phyloP scores from a whole-genome alignment of 495 filamentous ascomycete species.

The Penicillium fimorum region DNA sequence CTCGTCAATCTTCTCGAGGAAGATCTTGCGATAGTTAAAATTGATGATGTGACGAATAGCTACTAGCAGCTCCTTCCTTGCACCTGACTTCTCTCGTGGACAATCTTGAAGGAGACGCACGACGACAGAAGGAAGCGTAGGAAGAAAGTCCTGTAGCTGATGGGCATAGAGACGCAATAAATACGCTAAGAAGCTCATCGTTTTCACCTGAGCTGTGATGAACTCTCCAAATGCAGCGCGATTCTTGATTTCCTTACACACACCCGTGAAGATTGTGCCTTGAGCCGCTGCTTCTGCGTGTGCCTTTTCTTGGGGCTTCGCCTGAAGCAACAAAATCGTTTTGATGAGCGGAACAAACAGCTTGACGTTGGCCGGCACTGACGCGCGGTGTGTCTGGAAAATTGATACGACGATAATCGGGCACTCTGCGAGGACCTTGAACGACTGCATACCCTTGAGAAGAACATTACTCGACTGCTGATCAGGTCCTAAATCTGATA shows the following conservation, averaged over 20 bases:
- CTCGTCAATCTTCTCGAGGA: conserved; percentile 91
- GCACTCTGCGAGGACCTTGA: conserved; percentile 96
- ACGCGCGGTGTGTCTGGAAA: conserved; percentile 84
- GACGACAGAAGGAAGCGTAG: conserved; percentile 82
- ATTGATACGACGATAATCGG: conserved; percentile 98
- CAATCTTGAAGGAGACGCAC: conserved; percentile 92
- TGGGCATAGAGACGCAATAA: conserved; percentile 83
- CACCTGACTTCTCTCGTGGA: conserved; percentile 87
- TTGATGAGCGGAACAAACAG: conserved; percentile 93
- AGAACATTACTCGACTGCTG: conserved; percentile 78
- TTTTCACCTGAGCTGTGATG: conserved; percentile 97
- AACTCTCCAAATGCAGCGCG: conserved; percentile 94
- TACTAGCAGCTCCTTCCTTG: conserved; percentile 91
- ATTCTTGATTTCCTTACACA: conserved; percentile 92
- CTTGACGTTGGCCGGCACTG: conserved; percentile 82
- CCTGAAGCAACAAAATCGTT: conserved; percentile 81
- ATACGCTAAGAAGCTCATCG: conserved; percentile 98
- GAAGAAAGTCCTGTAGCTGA: conserved; percentile 86
- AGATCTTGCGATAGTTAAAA: conserved; percentile 96
- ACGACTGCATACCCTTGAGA: conserved; percentile 92
- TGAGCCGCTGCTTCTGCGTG: conserved; percentile 76
- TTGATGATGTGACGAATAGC: conserved; percentile 99
- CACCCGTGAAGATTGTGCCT: conserved; percentile 82
- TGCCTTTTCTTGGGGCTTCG: conserved; percentile 88
- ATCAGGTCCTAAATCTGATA: conserved; percentile 71